Conservation (phyloP, 2,329 filamentous ascomycete genomes). For the Ascochyta clinopodiicola region DNA sequence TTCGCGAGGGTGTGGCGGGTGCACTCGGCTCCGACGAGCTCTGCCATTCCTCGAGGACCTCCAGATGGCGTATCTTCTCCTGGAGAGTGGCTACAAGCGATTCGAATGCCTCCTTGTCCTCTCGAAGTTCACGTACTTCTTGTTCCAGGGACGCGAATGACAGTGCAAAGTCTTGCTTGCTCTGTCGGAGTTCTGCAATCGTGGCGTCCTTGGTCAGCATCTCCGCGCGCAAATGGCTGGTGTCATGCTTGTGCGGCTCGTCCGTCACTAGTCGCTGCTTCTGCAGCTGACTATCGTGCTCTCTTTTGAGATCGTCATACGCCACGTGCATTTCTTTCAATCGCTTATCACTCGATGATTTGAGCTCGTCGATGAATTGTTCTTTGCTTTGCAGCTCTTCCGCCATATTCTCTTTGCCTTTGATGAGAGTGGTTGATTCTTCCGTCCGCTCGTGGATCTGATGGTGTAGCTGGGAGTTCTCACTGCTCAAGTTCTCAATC, state of each 20-base stretch:
- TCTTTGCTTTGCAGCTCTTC: conserved; percentile 38
- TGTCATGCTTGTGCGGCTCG: conserved; percentile 15
- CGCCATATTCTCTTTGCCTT: conserved; percentile 29
- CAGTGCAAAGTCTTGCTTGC: conserved; percentile 31
- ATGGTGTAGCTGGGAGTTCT: conserved; percentile 38
- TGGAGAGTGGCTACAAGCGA: conserved; percentile 39
- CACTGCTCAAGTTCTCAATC: conserved; percentile 34
- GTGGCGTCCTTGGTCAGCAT: conserved; percentile 34
- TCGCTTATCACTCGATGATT: conserved; percentile 26
- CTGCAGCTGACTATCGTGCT: conserved; percentile 25
- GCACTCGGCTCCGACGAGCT: conserved; percentile 15
- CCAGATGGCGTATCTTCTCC: conserved; percentile 38
- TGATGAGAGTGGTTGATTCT: conserved; percentile 33
- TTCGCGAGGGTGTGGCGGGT: conserved; percentile 11
- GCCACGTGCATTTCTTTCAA: conserved; percentile 31
- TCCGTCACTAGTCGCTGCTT: conserved; percentile 13
- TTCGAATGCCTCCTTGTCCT: conserved; percentile 43
- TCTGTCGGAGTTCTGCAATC: conserved; percentile 35
- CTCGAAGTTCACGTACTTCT: conserved; percentile 36
- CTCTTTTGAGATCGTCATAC: conserved; percentile 29
- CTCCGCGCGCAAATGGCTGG: conserved; percentile 23
- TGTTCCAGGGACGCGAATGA: conserved; percentile 37
- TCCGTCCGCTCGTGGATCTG: conserved; percentile 34
- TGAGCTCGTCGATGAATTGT: conserved; percentile 34
- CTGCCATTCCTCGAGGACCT: conserved; percentile 34